These are phyloP conservation scores for Coniochaeta ligniaria DNA, from an alignment of 2,329 filamentous ascomycete species.

Conservation along the genomic window DNA sequence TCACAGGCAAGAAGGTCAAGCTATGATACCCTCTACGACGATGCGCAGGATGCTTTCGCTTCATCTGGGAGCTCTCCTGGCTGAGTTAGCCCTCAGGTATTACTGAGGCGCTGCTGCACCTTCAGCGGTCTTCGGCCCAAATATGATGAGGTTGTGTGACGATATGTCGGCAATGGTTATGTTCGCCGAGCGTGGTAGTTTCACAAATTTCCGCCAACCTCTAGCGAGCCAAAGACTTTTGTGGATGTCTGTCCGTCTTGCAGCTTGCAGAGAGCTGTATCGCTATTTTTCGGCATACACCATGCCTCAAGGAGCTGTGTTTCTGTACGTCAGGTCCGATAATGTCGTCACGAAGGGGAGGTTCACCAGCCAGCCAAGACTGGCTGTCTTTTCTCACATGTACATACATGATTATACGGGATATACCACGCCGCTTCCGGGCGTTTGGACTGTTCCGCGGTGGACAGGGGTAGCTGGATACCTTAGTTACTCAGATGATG, in stretches of 20 bases:
- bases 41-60: neutral
- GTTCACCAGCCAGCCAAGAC: neutral
- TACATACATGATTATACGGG: neutral
- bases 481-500: neutral
- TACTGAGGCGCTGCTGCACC: neutral
- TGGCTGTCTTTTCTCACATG: neutral
- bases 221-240: neutral
- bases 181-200: neutral
- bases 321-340: neutral
- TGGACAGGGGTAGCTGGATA: neutral
- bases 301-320: neutral
- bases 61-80: neutral
- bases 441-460: neutral
- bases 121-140: neutral
- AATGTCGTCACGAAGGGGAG: neutral
- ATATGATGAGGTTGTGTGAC: neutral
- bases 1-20: conserved; percentile 55
- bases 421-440: neutral
- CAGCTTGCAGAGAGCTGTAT: neutral
- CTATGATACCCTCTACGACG: conserved; percentile 26
- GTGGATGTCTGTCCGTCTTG: neutral
- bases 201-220: neutral
- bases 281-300: neutral
- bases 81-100: neutral
- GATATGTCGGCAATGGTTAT: neutral